Evolutionary conservation across 2,329 filamentous ascomycete species (phyloP), one percentile per base, ranked within the genome.

Genomic region (Lojkania enalia): DNA sequence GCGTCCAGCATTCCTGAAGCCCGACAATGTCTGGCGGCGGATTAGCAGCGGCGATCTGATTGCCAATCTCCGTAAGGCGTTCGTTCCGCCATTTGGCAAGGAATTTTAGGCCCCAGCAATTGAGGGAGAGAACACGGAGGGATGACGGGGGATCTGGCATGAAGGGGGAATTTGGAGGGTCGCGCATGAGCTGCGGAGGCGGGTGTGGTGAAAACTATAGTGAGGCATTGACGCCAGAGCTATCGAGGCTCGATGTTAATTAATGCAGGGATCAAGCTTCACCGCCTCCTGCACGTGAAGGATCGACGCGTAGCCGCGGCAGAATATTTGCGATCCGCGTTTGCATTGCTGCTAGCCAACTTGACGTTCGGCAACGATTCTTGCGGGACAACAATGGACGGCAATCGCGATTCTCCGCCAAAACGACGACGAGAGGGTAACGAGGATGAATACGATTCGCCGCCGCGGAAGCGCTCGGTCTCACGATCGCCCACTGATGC

Each of bases 91-190:
- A 81, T 55, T 85, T 85, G 39, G 91, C 85, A 62, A 97, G 79
- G 74, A 84, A 90, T 63, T 95, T 92, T 50, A 97, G 83, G 39
- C 94, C 94, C 92, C 94, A 97, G 82, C 90, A 96, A 73, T 99
- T 99, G 68, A 96, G 82, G 3, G 89, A 94, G 54, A 96, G 75
- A 57, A 97, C 78, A 63, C 87, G 86, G 65, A 97, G 79, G 21
- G 73, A 74, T 14, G 79, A 68, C 5, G 82, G 55, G 63, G 67
- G 57, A 46, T 56, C 55, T 38, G 52, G 39, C 63, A 67, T 69
- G 40, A 40, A 50, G 23, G 46, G 42, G 20, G 51, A 48, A 12
- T 42, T 19, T 39, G 37, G 44, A 38, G 20, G 31, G 25, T 42
- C 31, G 20, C 19, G 31, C 42, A 47, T 49, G 18, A 33, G 14